These are phyloP conservation scores for Aspergillus ostianus DNA, from an alignment of 495 filamentous ascomycete genomes.

Conservation along the genomic window DNA sequence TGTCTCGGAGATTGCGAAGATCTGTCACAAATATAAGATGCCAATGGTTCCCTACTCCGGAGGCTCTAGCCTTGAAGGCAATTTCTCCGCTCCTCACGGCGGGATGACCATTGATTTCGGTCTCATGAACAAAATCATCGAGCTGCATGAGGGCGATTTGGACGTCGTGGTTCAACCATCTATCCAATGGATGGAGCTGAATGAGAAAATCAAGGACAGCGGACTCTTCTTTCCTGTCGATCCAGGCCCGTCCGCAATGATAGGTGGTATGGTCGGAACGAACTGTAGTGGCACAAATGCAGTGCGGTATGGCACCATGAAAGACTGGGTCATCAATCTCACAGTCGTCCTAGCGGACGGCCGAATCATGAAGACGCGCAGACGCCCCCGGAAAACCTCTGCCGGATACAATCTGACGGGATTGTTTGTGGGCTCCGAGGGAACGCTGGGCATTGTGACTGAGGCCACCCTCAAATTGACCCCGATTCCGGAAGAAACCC, in stretches of 20 bases:
- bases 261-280: slow-evolving; percentile 95
- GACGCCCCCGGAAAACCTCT: slow-evolving; percentile 64
- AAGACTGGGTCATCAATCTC: slow-evolving; percentile 88
- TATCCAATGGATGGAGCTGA: slow-evolving; percentile 89
- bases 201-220: slow-evolving; percentile 68
- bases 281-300: slow-evolving; percentile 93
- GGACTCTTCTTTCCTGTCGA: slow-evolving; percentile 91
- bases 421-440: slow-evolving; percentile 88
- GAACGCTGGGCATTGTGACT: slow-evolving; percentile 85
- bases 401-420: slow-evolving; percentile 87
- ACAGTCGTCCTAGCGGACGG: slow-evolving; percentile 94
- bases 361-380: slow-evolving; percentile 78
- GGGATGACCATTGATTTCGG: slow-evolving; percentile 89
- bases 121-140: slow-evolving; percentile 77
- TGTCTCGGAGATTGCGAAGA: slow-evolving; percentile 73
- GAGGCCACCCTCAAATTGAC: slow-evolving; percentile 84
- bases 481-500: slow-evolving; percentile 69
- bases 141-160: slow-evolving; percentile 82
- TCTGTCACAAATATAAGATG: slow-evolving; percentile 79
- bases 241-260: slow-evolving; percentile 70
- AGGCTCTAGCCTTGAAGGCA: slow-evolving; percentile 82
- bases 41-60: slow-evolving; percentile 86
- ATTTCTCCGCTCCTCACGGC: slow-evolving; percentile 81
- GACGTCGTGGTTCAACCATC: slow-evolving; percentile 89
- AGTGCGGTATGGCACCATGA: slow-evolving; percentile 93